Base-by-base conservation (phyloP, 2,329 filamentous ascomycete genomes). In the Westerdykella aurantiaca region DNA sequence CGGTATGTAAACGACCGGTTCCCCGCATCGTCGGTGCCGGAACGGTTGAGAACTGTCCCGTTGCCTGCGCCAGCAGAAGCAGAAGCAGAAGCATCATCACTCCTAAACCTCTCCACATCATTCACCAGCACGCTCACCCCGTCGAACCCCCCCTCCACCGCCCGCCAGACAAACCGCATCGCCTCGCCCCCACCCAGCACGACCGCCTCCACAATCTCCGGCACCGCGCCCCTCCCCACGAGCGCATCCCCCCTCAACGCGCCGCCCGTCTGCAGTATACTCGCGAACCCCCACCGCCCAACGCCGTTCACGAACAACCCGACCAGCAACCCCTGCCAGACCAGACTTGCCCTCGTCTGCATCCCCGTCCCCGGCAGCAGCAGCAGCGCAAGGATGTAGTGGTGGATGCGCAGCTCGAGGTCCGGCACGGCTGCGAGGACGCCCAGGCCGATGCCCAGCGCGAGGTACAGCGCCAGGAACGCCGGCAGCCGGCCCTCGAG, bases 241-340 rank as follows among this genome's bases (percentile, higher is more conserved):
- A 69, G 67, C 1, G 66, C 67, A 39, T 74, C 72, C 5, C 68
- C 81, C 38, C 81, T 81, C 14, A 97, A 69, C 0, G 82, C 81
- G 0, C 69, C 76, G 0, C 85, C 79, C 0, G 93, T 97, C 69
- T 98, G 85, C 13, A 97, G 76, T 34, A 97, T 80, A 0, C 86
- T 77, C 47, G 88, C 90, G 63, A 95, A 97, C 0, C 89, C 89
- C 93, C 93, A 97, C 33, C 91, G 79, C 4, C 90, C 90, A 46
- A 94, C 81, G 41, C 93, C 91, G 61, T 96, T 96, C 69, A 96
- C 82, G 67, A 96, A 97, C 0, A 97, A 77, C 0, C 93, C 93
- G 5, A 97, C 72, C 0, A 98, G 74, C 2, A 98, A 70, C 5
- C 93, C 93, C 65, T 97, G 91, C 57, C 89, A 96, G 1, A 95